These are phyloP conservation scores for Geranium rotundifolium DNA, from an alignment of 345 rosid species.

Conservation along the genomic window DNA sequence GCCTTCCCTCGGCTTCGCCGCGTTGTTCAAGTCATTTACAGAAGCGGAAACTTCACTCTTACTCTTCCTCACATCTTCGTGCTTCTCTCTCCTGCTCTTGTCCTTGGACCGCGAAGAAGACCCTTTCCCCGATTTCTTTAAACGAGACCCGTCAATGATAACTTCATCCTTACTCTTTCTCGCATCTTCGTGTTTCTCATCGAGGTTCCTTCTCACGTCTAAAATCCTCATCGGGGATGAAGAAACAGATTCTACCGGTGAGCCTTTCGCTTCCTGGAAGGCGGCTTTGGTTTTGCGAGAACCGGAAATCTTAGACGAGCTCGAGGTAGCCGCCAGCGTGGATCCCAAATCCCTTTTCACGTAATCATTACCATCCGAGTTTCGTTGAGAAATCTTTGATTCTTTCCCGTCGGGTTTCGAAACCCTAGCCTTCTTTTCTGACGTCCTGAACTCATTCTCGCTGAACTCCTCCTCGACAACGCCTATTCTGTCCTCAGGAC, in stretches of 20 bases:
- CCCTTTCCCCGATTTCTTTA: constrained; percentile 53
- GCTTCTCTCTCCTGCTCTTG: constrained; percentile 31
- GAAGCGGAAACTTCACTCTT: constrained; percentile 21
- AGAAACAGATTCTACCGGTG: constrained; percentile 44
- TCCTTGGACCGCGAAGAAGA: constrained; percentile 64
- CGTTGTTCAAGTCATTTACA: constrained; percentile 20
- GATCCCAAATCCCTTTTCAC: constrained; percentile 39
- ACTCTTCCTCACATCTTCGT: constrained; percentile 2
- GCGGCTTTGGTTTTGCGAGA: constrained; percentile 26
- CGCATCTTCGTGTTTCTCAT: constrained; percentile 5
- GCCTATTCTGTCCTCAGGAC: constrained; percentile 22
- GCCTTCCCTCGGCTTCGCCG: constrained; percentile 28
- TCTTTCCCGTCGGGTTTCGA: constrained; percentile 52
- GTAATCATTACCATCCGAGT: constrained; percentile 36
- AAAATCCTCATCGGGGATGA: constrained; percentile 38
- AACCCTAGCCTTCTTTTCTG: constrained; percentile 45
- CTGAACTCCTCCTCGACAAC: constrained; percentile 17
- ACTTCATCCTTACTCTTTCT: background rate
- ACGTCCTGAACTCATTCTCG: constrained; percentile 39
- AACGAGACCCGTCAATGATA: constrained; percentile 24
- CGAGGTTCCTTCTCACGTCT: constrained; percentile 13
- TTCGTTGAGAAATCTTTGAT: constrained; percentile 31
- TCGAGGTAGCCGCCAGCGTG: constrained; percentile 67
- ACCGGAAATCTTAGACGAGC: constrained; percentile 88
- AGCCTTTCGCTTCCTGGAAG: constrained; percentile 28